Percentiles rank a stretch among this genome's conserved stretches.
Conservation (phyloP, 1,139 yeast genomes). For the Pichia norvegensis region DNA sequence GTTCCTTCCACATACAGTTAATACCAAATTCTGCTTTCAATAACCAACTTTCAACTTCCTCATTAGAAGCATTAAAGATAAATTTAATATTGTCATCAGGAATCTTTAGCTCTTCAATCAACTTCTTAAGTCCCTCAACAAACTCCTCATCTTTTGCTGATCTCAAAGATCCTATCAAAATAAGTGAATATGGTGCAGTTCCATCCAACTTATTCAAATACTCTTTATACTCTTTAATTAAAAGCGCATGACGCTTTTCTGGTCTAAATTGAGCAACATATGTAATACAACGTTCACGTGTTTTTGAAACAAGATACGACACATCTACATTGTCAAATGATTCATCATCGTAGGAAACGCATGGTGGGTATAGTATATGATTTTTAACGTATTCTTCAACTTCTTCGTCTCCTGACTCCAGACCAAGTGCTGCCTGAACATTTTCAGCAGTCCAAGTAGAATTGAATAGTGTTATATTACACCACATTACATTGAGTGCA, state of each 20-base stretch:
- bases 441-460: slow-evolving; percentile 90
- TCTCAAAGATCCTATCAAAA: slow-evolving; percentile 81
- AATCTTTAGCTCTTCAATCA: slow-evolving; percentile 44
- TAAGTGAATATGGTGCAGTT: slow-evolving; percentile 35
- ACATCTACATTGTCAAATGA: slow-evolving; percentile 17
- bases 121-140: slow-evolving; percentile 41
- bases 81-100: slow-evolving; percentile 45
- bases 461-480: slow-evolving; percentile 64
- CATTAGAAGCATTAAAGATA: slow-evolving; percentile 69
- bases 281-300: slow-evolving; percentile 46
- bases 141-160: slow-evolving; percentile 55
- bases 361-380: slow-evolving; percentile 57
- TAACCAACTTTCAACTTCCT: slow-evolving; percentile 48
- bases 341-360: slow-evolving; percentile 17
- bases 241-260: slow-evolving; percentile 79
- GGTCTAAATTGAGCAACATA: slow-evolving; percentile 93
- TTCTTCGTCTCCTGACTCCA: slow-evolving; percentile 11
- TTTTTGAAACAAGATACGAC: slow-evolving; percentile 7
- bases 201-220: slow-evolving; percentile 29
- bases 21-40: slow-evolving; percentile 65
- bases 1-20: slow-evolving; percentile 99
- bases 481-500: slow-evolving; percentile 56
- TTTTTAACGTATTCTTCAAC: slow-evolving; percentile 19
- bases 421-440: slow-evolving; percentile 51
- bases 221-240: slow-evolving; percentile 54